Evolutionary conservation across 331 rosid species (phyloP), one percentile per base, ranked within the genome.

Genomic region (Acacia concinna): DNA sequence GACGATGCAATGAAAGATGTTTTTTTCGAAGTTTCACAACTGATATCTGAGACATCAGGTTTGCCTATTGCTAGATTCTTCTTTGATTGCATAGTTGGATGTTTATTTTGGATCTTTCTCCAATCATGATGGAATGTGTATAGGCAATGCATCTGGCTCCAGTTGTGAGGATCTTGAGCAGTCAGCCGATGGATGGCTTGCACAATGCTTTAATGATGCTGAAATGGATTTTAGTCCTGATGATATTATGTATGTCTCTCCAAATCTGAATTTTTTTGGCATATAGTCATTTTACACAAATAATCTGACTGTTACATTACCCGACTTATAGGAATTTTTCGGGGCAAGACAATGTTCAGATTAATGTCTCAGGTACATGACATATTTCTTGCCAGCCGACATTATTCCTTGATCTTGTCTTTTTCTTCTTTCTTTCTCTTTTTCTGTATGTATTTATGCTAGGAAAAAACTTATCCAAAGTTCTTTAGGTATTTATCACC

Each of bases 171-270:
- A 81, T 62, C 76, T 86, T 78, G 91, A 69, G 56, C 74, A 88
- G 18, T 86, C 97, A 69, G 72, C 90, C 38, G 92, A 88, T 49
- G 87, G 59, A 66, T 91, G 97, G 97, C 85, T 91, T 76, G 81
- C 88, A 12, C 89, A 88, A 56, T 89, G 90, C 89, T 81, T 91
- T 1, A 91, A 81, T 77, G 91, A 89, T 66, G 44, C 86, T 15
- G 83, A 81, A 35, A 86, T 89, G 91, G 74, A 81, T 66, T 81
- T 88, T 62, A 83, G 81, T 81, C 83, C 88, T 37, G 91, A 86
- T 74, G 82, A 88, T 35, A 12, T 86, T 25, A 20, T 88, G 97
- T 91, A 91, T 72, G 91, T 75, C 68, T 81, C 67, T 85, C 21
- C n/a, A 66, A 71, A 70, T 79, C 72, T 44, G 13, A 38, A 38